Evolutionary conservation across 2,329 filamentous ascomycete genomes (phyloP).

Genomic region (Diplodia corticola): DNA sequence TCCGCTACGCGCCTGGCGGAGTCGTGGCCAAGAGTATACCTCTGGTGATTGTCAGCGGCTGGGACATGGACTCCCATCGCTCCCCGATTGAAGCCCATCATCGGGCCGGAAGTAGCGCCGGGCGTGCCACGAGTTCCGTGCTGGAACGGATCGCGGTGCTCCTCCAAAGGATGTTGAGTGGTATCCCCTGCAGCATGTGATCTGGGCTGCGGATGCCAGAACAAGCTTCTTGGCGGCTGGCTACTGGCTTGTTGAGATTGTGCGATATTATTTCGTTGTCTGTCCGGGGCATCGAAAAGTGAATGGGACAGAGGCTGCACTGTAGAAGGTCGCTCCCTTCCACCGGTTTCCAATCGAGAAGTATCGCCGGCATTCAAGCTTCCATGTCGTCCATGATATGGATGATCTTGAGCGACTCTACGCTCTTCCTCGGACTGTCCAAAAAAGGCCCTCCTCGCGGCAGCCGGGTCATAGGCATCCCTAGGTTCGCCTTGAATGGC

Average conservation of each 20-base stretch:
- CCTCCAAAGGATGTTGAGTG: constrained; percentile 35
- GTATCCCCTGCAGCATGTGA: constrained; percentile 32
- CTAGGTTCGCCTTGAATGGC: constrained; percentile 31
- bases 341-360: constrained; percentile 13
- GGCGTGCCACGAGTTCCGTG: constrained; percentile 6
- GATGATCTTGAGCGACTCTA: not conserved
- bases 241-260: constrained; percentile 24
- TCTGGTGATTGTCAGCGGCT: constrained; percentile 10
- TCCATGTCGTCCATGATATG: constrained; percentile 13
- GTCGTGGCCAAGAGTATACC: constrained; percentile 33
- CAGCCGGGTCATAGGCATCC: constrained; percentile 30
- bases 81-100: constrained; percentile 14
- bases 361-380: constrained; percentile 10
- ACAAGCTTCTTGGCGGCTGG: constrained; percentile 31
- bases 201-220: constrained; percentile 36
- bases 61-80: not conserved
- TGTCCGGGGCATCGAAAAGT: constrained; percentile 38
- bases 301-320: constrained; percentile 43
- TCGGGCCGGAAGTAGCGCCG: not conserved
- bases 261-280: not conserved
- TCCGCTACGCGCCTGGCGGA: constrained; percentile 38
- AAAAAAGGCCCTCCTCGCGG: constrained; percentile 30
- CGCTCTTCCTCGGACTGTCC: constrained; percentile 14
- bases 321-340: constrained; percentile 38
- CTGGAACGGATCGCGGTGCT: constrained; percentile 28